Conservation (phyloP, 2,329 filamentous ascomycete species). For the Beauveria rudraprayagi region DNA sequence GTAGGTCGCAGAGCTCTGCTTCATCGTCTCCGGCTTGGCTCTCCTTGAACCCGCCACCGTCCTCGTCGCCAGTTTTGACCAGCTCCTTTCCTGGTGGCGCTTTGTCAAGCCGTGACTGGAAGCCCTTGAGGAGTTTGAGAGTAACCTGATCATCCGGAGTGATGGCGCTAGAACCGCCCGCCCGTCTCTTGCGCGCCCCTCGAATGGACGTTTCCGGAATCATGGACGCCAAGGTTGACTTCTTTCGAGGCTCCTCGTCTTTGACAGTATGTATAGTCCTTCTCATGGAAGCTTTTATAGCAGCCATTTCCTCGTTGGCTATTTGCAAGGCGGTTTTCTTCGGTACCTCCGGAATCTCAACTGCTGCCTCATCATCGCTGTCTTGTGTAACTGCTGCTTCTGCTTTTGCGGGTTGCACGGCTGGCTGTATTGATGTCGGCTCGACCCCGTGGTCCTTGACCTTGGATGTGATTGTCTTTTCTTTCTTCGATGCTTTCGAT, state of each 20-base stretch:
- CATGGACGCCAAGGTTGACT: conserved; percentile 63
- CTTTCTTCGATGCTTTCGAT: conserved; percentile 23
- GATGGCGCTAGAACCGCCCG: conserved; percentile 43
- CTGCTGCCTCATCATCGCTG: not conserved
- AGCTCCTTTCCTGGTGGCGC: conserved; percentile 33
- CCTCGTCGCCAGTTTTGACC: conserved; percentile 20
- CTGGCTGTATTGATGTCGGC: conserved; percentile 6
- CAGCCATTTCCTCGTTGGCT: conserved; percentile 74
- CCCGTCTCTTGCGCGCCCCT: conserved; percentile 58
- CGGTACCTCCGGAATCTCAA: conserved; percentile 18
- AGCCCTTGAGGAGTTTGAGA: conserved; percentile 66
- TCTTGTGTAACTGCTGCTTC: not conserved
- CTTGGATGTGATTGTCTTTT: conserved; percentile 20
- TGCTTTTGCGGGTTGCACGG: not conserved
- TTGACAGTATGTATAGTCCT: conserved; percentile 45
- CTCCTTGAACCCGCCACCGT: conserved; percentile 11
- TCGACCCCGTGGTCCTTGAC: conserved; percentile 19
- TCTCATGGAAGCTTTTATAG: conserved; percentile 74
- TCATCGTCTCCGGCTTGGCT: conserved; percentile 51
- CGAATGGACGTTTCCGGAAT: conserved; percentile 64
- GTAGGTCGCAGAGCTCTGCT: conserved; percentile 75
- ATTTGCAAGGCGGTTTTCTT: conserved; percentile 51
- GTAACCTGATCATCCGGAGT: conserved; percentile 54
- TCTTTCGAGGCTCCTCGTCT: conserved; percentile 49
- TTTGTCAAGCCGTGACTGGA: conserved; percentile 66